Base-by-base conservation (phyloP, 2,329 filamentous ascomycete genomes). In the Trichophaea hybrida region DNA sequence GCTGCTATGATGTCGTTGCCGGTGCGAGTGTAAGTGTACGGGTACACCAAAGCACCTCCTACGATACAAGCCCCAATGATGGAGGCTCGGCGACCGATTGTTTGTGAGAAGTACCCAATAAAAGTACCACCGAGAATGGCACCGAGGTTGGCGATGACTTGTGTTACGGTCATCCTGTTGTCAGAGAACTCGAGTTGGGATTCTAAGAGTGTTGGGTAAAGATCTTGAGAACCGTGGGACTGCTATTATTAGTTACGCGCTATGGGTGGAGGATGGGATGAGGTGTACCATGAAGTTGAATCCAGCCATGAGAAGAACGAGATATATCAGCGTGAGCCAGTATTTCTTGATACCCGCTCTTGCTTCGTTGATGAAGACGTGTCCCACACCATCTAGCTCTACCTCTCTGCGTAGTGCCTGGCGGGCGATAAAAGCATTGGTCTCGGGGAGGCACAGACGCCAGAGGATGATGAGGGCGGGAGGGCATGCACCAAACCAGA, bases 401-500 rank as follows among this genome's bases (percentile, higher is more conserved):
- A 31, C 63, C 44, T 57, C 59, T 24, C 13, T 60, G 38, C 86
- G 80, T 24, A 87, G 73, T 2, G 77, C 77, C 68, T 83, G 77
- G 57, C 86, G 81, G 69, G 85, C 80, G 50, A 75, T 77, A 72
- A 85, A 94, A 0, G 82, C 79, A 50, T 85, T 74, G 0, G 88
- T 94, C 74, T 95, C 89, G 5, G 86, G 85, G 1, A 95, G 77
- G 70, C 78, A 81, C 24, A 91, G 74, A 37, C 89, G 84, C 76
- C 86, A 88, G 58, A 82, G 69, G 69, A 94, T 94, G 72, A 94
- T 84, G 35, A 94, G 71, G 1, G 89, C 77, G 0, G 89, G 89
- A 0, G 87, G 86, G 40, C 83, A 80, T 5, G 88, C 87, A 10
- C 84, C 88, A 71, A 94, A 94, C 88, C 89, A 95, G 75, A 83